Conservation (phyloP, 148 eudicot species). For the Drosera capensis region DNA sequence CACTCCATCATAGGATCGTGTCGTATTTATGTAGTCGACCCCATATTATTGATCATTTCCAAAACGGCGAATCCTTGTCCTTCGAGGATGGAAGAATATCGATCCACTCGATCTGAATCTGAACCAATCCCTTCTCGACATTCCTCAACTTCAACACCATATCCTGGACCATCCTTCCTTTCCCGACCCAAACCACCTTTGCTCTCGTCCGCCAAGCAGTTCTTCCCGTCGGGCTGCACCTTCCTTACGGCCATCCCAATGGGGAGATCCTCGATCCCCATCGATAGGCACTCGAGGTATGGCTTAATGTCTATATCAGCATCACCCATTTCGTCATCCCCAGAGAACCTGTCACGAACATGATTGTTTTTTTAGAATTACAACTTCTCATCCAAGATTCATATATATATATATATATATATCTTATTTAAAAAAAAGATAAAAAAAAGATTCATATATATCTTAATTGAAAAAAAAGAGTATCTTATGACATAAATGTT, state of each 20-base stretch:
- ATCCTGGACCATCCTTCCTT: slow-evolving; percentile 24
- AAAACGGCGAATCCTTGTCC: too few species aligned
- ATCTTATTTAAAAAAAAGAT: neutral
- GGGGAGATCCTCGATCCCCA: slow-evolving; percentile 22
- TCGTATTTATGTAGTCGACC: too few species aligned
- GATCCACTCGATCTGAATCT: slow-evolving; percentile 23
- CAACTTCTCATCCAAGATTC: neutral
- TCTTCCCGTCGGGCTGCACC: slow-evolving; percentile 14
- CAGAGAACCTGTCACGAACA: slow-evolving; percentile 12
- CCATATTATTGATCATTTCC: too few species aligned
- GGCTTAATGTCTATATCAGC: slow-evolving; percentile 19
- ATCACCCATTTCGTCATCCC: slow-evolving; percentile 24
- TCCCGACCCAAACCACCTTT: slow-evolving; percentile 15
- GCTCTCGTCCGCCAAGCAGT: slow-evolving; percentile 27
- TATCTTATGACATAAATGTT: too few species aligned
- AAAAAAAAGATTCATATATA: too few species aligned
- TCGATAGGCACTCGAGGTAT: slow-evolving; percentile 20
- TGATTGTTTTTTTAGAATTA: neutral
- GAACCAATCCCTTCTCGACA: slow-evolving; percentile 19
- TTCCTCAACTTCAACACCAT: slow-evolving; percentile 19
- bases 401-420: too few species aligned
- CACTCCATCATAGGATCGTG: too few species aligned
- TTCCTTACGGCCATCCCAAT: slow-evolving; percentile 23
- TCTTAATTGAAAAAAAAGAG: too few species aligned
- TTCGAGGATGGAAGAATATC: too few species aligned